Evolutionary conservation across 2,329 filamentous ascomycete species (phyloP).

Genomic region (Colletotrichum neosansevieriae): DNA sequence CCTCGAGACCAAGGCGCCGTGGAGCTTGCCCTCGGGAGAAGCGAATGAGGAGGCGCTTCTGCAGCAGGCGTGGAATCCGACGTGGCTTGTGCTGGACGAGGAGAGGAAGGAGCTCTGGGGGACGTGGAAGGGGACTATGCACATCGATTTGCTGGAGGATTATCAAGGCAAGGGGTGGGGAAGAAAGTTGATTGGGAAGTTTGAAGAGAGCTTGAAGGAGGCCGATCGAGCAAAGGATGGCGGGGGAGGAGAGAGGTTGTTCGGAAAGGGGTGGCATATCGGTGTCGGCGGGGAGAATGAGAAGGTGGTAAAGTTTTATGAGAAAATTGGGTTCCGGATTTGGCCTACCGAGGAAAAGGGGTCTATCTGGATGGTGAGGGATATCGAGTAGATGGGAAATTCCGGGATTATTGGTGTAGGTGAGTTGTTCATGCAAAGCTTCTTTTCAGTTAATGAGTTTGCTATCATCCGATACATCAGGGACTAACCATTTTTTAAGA

Average conservation of each 20-base stretch:
- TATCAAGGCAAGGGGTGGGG: conserved; percentile 61
- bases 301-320: conserved; percentile 62
- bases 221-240: conserved; percentile 27
- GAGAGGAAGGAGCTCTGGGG: conserved; percentile 50
- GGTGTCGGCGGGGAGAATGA: conserved; percentile 60
- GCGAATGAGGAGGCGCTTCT: conserved; percentile 52
- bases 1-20: conserved; percentile 48
- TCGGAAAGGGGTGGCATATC: conserved; percentile 56
- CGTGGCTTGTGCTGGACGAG: conserved; percentile 53
- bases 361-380: conserved; percentile 57
- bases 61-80: conserved; percentile 56
- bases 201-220: conserved; percentile 53
- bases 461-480: too few species aligned
- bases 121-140: conserved; percentile 59
- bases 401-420: background rate
- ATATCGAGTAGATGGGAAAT: conserved; percentile 43
- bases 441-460: too few species aligned
- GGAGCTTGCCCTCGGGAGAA: conserved; percentile 42
- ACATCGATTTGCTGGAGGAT: conserved; percentile 59
- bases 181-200: conserved; percentile 53
- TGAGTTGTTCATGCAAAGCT: too few species aligned
- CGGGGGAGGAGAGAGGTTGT: conserved; percentile 36
- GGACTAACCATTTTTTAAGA: too few species aligned
- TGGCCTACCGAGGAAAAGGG: conserved; percentile 51
- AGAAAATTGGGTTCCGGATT: conserved; percentile 59